These are phyloP conservation scores for Begonia loranthoides DNA, from an alignment of 306 rosid species.

Conservation along the genomic window DNA sequence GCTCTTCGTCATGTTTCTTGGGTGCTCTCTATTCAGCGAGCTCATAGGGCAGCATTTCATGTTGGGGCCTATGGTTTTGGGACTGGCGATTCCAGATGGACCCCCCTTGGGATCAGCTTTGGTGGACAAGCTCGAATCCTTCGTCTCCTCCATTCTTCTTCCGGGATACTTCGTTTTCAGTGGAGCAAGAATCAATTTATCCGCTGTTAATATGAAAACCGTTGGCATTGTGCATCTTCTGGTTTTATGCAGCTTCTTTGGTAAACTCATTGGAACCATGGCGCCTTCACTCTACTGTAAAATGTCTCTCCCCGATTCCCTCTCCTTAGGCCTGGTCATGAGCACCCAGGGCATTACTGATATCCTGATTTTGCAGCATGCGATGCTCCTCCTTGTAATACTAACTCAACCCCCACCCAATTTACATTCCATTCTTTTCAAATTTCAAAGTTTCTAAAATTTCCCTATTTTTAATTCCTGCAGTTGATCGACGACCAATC, in stretches of 20 bases:
- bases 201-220: slow-evolving; percentile 5
- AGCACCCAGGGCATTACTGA: slow-evolving; percentile 46
- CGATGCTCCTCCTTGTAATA: slow-evolving; percentile 1
- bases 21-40: slow-evolving; percentile 23
- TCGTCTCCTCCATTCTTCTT: slow-evolving; percentile 17
- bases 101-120: slow-evolving; percentile 47
- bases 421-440: background rate
- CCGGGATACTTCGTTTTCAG: slow-evolving; percentile 32
- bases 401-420: background rate
- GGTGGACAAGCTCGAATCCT: slow-evolving; percentile 34
- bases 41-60: slow-evolving; percentile 24
- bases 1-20: slow-evolving; percentile 27
- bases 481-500: slow-evolving; percentile 33
- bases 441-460: too few species aligned
- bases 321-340: slow-evolving; percentile 36
- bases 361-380: slow-evolving; percentile 18
- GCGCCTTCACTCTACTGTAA: slow-evolving; percentile 42
- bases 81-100: slow-evolving; percentile 51
- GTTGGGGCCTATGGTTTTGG: slow-evolving; percentile 37
- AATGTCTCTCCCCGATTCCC: slow-evolving; percentile 24
- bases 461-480: background rate
- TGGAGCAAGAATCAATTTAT: slow-evolving; percentile 16
- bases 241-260: slow-evolving; percentile 17
- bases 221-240: slow-evolving; percentile 8
- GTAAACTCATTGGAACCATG: slow-evolving; percentile 35